Conservation (phyloP, 495 filamentous ascomycete species). For the Platismatia glauca region DNA sequence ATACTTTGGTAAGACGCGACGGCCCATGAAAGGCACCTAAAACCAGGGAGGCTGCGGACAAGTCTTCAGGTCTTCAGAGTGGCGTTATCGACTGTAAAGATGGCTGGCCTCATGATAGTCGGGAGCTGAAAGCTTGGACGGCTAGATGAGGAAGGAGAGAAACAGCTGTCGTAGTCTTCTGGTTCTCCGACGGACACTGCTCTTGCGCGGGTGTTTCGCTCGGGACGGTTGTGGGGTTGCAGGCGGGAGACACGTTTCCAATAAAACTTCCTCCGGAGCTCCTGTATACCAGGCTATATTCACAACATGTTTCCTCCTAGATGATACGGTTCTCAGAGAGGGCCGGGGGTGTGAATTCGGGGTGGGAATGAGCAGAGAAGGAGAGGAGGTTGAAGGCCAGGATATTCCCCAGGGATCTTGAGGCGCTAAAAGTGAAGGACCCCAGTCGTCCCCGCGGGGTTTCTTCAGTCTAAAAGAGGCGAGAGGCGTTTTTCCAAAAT, state of each 20-base stretch:
- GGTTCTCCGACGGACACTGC: not conserved
- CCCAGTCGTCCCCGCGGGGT: slow-evolving; percentile 13
- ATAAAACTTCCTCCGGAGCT: not conserved
- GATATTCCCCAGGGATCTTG: slow-evolving; percentile 7
- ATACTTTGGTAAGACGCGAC: not conserved
- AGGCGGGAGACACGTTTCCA: not conserved
- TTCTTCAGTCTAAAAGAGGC: slow-evolving; percentile 2
- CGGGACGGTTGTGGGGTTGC: not conserved
- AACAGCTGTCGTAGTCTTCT: not conserved
- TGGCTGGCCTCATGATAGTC: not conserved
- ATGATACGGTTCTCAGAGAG: not conserved
- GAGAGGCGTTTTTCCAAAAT: slow-evolving; percentile 13
- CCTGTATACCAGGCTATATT: not conserved
- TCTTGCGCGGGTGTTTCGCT: not conserved
- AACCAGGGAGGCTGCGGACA: not conserved
- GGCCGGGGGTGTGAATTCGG: not conserved
- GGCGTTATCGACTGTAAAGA: not conserved
- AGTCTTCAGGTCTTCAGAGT: not conserved
- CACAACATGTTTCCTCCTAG: not conserved
- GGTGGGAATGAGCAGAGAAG: not conserved
- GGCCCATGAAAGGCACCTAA: not conserved
- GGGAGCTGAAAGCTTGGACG: not conserved
- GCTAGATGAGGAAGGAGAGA: not conserved
- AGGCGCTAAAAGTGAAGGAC: not conserved
- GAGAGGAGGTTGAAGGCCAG: slow-evolving; percentile 7